Evolutionary conservation across 306 rosid species (phyloP), one percentile per base, ranked within the genome.

Genomic region (Canavalia ensiformis): DNA sequence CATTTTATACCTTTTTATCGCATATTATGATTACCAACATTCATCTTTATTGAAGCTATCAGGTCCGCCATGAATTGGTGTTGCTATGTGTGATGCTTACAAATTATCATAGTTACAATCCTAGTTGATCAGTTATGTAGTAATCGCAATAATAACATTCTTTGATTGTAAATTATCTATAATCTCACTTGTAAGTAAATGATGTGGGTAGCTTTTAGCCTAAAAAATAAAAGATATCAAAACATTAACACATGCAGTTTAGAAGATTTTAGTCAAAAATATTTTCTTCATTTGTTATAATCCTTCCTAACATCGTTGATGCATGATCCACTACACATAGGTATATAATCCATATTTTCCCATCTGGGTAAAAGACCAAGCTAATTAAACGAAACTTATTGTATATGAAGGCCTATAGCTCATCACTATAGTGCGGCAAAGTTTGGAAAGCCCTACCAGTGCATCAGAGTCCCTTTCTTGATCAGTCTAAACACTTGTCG

Each of bases 1-100:
- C 83, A 69, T 46, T 78, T 69, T 18, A 9, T 56, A 10, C 33
- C 8, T 25, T 58, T 58, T 52, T 39, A 52, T 34, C 47, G 73
- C 8, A 46, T 8, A 33, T 8, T 67, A 51, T 39, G 41, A 41
- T 78, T 54, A 33, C 34, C 8, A 29, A 68, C 58, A 52, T 52
- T 66, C 10, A 54, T 41, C 75, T 41, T 7, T 9, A 7, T 12
- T 7, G 54, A 37, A 76, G 63, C 63, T 76, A 60, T 63, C 73
- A 18, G 6, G 30, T 59, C 1, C 46, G 39, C 25, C 42, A 74
- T 31, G 70, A 45, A 75, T 13, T 30, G 69, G 4, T 39, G 69
- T 37, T 54, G 34, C 52, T 6, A 57, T 28, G 12, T 73, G 31
- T 74, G n/a, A 29, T 7, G 25, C 30, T 58, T 75, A 11, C 42